Conservation (phyloP, 1,139 yeast genomes). For the Pichia sp. region DNA sequence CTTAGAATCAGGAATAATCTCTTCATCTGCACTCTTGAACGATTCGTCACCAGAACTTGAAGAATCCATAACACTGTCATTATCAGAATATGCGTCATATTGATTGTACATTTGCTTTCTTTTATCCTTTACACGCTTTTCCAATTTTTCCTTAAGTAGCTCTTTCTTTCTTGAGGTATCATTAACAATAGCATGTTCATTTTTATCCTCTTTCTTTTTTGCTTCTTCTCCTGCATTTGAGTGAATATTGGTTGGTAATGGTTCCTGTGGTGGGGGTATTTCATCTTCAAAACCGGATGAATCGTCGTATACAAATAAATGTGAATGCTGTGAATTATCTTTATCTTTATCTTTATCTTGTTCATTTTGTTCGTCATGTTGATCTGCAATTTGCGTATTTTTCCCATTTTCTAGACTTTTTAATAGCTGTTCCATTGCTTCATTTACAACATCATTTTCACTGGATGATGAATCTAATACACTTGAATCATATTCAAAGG, state of each 20-base stretch:
- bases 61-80: neutral
- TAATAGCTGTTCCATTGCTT: neutral
- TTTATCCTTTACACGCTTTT: neutral
- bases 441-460: neutral
- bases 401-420: neutral
- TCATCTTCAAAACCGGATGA: neutral
- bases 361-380: too few species aligned
- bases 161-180: neutral
- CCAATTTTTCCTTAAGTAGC: neutral
- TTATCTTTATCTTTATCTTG: too few species aligned
- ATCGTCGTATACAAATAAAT: conserved; percentile 5
- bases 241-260: neutral
- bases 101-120: neutral
- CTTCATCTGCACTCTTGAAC: neutral
- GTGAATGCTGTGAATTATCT: neutral
- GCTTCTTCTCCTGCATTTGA: neutral
- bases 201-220: neutral
- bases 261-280: neutral
- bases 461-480: too few species aligned
- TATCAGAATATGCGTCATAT: neutral
- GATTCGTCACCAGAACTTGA: neutral
- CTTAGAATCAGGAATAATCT: neutral
- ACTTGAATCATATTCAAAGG: neutral
- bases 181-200: neutral
- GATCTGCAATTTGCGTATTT: neutral